phyloP scores from a whole-genome alignment of 163 green algal genomes.

The Scenedesmus sp. region DNA sequence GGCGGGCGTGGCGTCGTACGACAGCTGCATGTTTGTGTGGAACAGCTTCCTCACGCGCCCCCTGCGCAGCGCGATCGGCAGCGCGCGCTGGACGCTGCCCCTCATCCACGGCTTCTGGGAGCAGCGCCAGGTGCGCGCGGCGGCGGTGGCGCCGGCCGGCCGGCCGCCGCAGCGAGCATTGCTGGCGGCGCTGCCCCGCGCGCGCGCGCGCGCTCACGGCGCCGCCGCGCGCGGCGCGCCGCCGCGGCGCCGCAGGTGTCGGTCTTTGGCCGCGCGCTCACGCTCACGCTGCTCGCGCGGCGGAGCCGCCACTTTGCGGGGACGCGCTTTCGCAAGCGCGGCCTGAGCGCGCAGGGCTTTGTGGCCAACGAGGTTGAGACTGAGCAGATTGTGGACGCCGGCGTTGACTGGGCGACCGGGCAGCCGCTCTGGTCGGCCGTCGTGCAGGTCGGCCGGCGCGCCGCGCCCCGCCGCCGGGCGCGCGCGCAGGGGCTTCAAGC shows the following conservation, averaged over 20 bases:
- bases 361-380: conserved; percentile 92
- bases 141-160: not conserved
- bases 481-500: no score
- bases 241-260: conserved; percentile 32
- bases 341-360: conserved; percentile 80
- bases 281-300: conserved; percentile 89
- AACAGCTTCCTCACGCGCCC: conserved; percentile 87
- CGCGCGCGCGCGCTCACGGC: no score
- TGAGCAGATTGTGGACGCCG: conserved; percentile 67
- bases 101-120: conserved; percentile 95
- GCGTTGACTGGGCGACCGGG: conserved; percentile 69
- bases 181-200: conserved; percentile 6
- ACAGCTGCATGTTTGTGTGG: conserved; percentile 90
- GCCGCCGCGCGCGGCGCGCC: not conserved
- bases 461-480: no score
- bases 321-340: conserved; percentile 93
- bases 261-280: conserved; percentile 85
- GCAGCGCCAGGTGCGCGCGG: conserved; percentile 66
- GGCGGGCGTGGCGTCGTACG: conserved; percentile 20
- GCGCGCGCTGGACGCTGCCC: conserved; percentile 79
- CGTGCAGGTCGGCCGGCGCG: no score
- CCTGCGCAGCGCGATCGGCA: conserved; percentile 69
- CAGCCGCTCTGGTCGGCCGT: conserved; percentile 68
- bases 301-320: conserved; percentile 91
- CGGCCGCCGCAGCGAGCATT: conserved; percentile 7